Evolutionary conservation across 164 flowering plant species (phyloP), one percentile per base, ranked within the genome.

Genomic region (Echeveria elegans): DNA sequence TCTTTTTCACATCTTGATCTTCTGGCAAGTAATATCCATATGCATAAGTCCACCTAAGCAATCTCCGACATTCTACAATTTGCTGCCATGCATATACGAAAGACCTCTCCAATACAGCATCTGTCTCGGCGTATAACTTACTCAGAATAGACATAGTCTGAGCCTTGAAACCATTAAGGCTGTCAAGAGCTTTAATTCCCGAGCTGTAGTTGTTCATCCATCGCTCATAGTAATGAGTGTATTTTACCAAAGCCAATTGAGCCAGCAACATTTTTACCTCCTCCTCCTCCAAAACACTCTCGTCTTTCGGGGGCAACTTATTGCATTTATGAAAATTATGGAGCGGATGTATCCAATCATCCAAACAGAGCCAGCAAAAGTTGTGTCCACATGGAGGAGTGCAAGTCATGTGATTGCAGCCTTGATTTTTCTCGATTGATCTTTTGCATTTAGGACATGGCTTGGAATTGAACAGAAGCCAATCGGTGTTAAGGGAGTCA

Each of bases 1-100:
- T 18, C 23, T 61, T 61, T 19, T 18, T 30, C 36, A 30, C 18
- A 2, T 61, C 64, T 1, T 31, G 47, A 15, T 11, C 23, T 15
- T 61, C 38, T 30, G 64, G 34, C 19, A 61, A 31, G 38, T 61
- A 61, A 36, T 61, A 61, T 38, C 64, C 64, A 36, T 29, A 61
- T 16, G 64, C 64, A 29, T 61, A 61, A 9, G 64, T 30, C 64
- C 64, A 61, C 19, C 18, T 31, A 0, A 61, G 64, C n/a, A 29
- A 38, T 18, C 64, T 31, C 38, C 64, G 36, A 21, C 64, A 26
- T 61, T 61, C 64, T 18, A 61, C 23, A 28, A 61, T 29, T 19
- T 61, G 64, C 64, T 16, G 30, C 64, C 64, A 61, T 0, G 64
- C 64, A 19, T 2, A 18, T 18, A 36, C 15, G 38, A 61, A 61